phyloP scores from a whole-genome alignment of 2,329 filamentous ascomycete genomes.

The Ophiostoma tasmaniense region DNA sequence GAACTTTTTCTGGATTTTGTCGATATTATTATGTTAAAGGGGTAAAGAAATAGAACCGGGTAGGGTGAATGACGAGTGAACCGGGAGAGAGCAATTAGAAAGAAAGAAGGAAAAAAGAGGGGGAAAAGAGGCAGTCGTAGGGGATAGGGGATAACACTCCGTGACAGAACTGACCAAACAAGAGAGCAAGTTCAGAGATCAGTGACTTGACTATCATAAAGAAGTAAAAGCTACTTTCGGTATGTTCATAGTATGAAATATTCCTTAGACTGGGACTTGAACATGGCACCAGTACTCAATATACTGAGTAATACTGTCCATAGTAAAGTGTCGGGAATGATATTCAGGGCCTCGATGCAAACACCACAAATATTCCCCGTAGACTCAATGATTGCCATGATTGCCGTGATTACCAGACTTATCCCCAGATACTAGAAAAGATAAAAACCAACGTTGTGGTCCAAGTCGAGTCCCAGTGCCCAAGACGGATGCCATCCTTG shows the following conservation, averaged over 20 bases:
- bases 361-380: neutral
- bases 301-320: neutral
- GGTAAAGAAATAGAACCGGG: neutral
- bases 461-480: neutral
- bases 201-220: too few species aligned
- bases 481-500: neutral
- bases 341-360: neutral
- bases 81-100: neutral
- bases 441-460: neutral
- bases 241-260: too few species aligned
- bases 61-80: neutral
- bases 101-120: neutral
- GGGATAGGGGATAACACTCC: neutral
- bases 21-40: neutral
- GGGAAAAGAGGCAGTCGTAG: neutral
- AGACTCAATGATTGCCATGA: neutral
- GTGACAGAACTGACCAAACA: neutral
- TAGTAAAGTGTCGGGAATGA: neutral
- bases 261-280: too few species aligned
- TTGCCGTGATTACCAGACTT: neutral
- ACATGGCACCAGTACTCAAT: too few species aligned
- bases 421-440: neutral
- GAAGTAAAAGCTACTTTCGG: too few species aligned
- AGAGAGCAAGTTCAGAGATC: neutral
- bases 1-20: neutral